Base-by-base conservation (phyloP, 2,329 filamentous ascomycete genomes). In the Sporothrix pseudoabietina region DNA sequence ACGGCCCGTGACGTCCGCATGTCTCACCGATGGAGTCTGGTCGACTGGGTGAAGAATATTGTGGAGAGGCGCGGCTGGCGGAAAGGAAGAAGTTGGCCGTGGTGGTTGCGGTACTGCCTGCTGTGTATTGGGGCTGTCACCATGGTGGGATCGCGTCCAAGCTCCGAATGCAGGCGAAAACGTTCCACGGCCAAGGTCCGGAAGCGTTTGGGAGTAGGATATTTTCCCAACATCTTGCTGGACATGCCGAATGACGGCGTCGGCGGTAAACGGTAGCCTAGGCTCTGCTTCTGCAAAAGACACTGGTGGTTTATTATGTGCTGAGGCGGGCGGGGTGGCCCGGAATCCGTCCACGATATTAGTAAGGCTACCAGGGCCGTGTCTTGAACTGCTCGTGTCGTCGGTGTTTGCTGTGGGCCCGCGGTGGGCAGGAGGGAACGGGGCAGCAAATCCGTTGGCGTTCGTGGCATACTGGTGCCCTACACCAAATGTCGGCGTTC, bases 1-100 rank as follows among this genome's bases (percentile, higher is more conserved):
- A 1, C 41, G 41, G 12, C 2, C 12, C 5, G 55, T 14, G 19
- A 57, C 26, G 12, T 44, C 49, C 12, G 44, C 59, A 2, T 35
- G 47, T 12, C 41, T 54, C 57, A 71, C 35, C 14, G 22, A 32
- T 16, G 71, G 71, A 14, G 61, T 71, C 26, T 57, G n/a, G n/a
- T 75, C 41, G 9, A 71, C 63, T 5, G 68, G 73, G 49, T 75
- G 71, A 9, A 75, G 54, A 14, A 75, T 74, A 16, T 59, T 47
- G 19, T 61, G 72, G 5, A 75, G 68, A 2, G 74, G 68, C 4
- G 73, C 68, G 22, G 72, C 71, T 3, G 71, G 61, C 10, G 39
- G 30, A 26, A 22, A 44, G 2, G 14, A 19, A 12, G 70, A 32
- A 55, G 26, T 10, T 14, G 32, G 19, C 32, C 70, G 12, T 30